Base-by-base conservation (phyloP, 257 asterid genomes). In the Echites panduratus region DNA sequence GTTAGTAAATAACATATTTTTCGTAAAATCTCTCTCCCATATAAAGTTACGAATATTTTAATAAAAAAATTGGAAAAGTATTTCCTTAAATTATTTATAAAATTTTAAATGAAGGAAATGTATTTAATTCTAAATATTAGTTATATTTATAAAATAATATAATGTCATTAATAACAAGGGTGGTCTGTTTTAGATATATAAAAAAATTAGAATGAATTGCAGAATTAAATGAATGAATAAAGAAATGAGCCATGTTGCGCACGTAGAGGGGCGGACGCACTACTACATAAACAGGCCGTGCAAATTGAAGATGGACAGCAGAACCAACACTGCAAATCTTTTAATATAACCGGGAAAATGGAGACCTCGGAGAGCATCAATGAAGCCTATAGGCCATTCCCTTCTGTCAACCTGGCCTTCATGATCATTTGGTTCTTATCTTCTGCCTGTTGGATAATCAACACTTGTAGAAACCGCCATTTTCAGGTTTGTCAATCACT, bases 391-490 rank as follows among this genome's bases (percentile, higher is more conserved):
- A 76, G 81, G 79, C 80, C 87, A 26, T 88, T 93, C 65, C 86
- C 93, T 26, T 89, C 84, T 44, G 81, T 93, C 7, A 85, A 83
- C 85, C 77, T 86, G 19, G 72, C 82, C 71, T 86, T 89, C 81
- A 78, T 72, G 82, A 26, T 83, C 77, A 68, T 93, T 48, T 93
- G 97, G 98, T 45, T 76, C 50, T 61, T 83, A 53, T 87, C 89
- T 80, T 89, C 94, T 74, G 75, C 73, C 70, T 84, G 79, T 19
- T 93, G 98, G 98, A 86, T 96, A 64, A 67, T 83, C 85, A 89
- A 89, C 79, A 90, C 89, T 65, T 83, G 80, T 82, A 83, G 26
- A 68, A 83, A 88, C 80, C 90, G 96, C 87, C 89, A 82, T 71
- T 88, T 87, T 76, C 97, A 90, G 96, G 97, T 93, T 72, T 70